A percentile compares a stretch with the other conserved stretches of the same genome.
Evolutionary conservation across 2,329 filamentous ascomycete genomes (phyloP).

Genomic region (Nakataea oryzae): DNA sequence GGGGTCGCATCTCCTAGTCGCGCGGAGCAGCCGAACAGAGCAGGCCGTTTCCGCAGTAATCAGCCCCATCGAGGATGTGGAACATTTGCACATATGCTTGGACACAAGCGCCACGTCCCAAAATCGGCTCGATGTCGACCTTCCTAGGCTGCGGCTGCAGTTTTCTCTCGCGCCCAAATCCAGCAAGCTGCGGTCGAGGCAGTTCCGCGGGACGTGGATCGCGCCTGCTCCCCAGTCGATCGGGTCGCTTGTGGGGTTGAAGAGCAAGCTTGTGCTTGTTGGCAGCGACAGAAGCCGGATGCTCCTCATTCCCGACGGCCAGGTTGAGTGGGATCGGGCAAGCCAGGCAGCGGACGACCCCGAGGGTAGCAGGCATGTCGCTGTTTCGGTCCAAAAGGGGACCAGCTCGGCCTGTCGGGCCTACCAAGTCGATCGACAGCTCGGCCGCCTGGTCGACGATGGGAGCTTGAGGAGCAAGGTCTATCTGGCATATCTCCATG

Average conservation of each 20-base stretch:
- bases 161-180: constrained; percentile 27
- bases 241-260: constrained; percentile 36
- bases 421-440: constrained; percentile 35
- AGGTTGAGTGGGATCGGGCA: constrained; percentile 3
- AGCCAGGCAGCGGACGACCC: not conserved
- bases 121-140: constrained; percentile 18
- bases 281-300: constrained; percentile 6
- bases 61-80: constrained; percentile 20
- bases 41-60: constrained; percentile 20
- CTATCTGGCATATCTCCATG: constrained; percentile 41
- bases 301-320: constrained; percentile 27
- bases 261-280: constrained; percentile 35
- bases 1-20: constrained; percentile 16
- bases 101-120: constrained; percentile 11
- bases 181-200: constrained; percentile 26
- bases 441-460: constrained; percentile 40
- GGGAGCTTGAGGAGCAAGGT: constrained; percentile 41
- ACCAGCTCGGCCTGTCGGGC: constrained; percentile 18
- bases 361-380: not conserved
- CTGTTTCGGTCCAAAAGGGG: constrained; percentile 12
- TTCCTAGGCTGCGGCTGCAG: constrained; percentile 35
- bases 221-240: constrained; percentile 31
- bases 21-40: constrained; percentile 22
- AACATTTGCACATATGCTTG: constrained; percentile 23
- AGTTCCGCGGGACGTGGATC: constrained; percentile 39